These are phyloP conservation scores for Calonectria leucothoes DNA, from an alignment of 2,329 filamentous ascomycete species.

Conservation along the genomic window DNA sequence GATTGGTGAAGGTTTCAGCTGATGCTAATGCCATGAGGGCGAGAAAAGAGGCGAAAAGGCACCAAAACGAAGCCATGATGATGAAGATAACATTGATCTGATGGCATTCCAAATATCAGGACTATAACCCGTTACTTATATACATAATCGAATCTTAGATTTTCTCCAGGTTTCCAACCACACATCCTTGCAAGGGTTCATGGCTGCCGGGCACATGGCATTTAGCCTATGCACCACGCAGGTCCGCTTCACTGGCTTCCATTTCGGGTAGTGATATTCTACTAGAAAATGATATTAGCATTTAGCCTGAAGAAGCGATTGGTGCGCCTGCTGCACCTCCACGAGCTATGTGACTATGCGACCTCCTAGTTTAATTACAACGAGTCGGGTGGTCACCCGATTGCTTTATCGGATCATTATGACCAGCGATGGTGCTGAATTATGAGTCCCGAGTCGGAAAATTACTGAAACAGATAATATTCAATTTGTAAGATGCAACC, in stretches of 20 bases:
- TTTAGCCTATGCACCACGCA: neutral
- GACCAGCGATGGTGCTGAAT: neutral
- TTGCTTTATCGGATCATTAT: neutral
- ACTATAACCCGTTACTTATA: neutral
- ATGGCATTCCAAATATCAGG: neutral
- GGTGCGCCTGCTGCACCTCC: neutral
- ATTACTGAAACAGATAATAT: neutral
- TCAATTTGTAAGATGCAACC: neutral
- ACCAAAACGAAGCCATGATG: neutral
- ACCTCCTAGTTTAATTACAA: neutral
- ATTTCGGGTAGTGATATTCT: neutral
- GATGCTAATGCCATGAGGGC: neutral
- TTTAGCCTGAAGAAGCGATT: neutral
- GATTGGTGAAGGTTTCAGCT: slow-evolving; percentile 55
- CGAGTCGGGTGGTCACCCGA: neutral
- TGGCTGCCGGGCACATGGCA: neutral
- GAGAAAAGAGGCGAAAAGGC: neutral
- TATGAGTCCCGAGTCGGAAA: neutral
- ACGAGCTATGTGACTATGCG: neutral
- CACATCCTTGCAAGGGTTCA: neutral
- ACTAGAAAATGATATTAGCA: neutral
- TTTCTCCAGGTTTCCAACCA: neutral
- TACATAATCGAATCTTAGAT: neutral
- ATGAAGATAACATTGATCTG: neutral
- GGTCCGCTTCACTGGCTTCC: neutral